Evolutionary conservation across 768 basidiomycete genomes (phyloP), one percentile per base, ranked within the genome.

Genomic region (Xerocomellus chrysenteron): DNA sequence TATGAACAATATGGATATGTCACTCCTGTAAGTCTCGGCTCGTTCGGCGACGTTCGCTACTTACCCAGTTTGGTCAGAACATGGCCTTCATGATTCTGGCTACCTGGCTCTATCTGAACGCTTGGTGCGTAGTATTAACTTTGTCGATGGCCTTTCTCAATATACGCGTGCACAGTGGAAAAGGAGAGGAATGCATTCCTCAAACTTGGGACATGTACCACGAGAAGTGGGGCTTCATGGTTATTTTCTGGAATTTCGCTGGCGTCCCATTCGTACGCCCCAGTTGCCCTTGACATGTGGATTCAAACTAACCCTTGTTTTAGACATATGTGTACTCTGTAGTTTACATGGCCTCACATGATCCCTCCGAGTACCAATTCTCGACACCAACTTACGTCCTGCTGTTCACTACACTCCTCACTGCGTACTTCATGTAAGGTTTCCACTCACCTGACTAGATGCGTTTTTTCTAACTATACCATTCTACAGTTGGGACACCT

Each of bases 131-230:
- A 5, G 40, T 11, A 16, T 47, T 42, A 24, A 40, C 33, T 36
- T 51, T 28, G 6, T 40, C 10, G 13, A 1, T 14, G 6, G 3
- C 24, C 7, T 58, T n/a, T 16, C 3, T 61, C 9, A 36, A 56
- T 54, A 53, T 52, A 57, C 32, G 14, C 5, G 14, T 54, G 35
- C 40, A 35, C 54, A 91, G 90, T 67, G 90, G 83, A 57, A 97
- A 97, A 72, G 94, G 90, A 41, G 94, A 96, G 66, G 94, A 96
- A 67, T 94, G 91, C 65, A 94, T 95, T 59, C 92, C 93, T 7
- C 92, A 96, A 73, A 95, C 94, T 2, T 98, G 97, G 96, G 97
- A 98, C 66, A 99, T 99, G 93, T 97, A 87, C 78, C 92, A 96
- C 65, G 96, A 99, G 69, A 99, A 99, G 82, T 92, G 91, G 91